Base-by-base conservation (phyloP, 352 stramenopile genomes). In the Phytopythium oedochilum region DNA sequence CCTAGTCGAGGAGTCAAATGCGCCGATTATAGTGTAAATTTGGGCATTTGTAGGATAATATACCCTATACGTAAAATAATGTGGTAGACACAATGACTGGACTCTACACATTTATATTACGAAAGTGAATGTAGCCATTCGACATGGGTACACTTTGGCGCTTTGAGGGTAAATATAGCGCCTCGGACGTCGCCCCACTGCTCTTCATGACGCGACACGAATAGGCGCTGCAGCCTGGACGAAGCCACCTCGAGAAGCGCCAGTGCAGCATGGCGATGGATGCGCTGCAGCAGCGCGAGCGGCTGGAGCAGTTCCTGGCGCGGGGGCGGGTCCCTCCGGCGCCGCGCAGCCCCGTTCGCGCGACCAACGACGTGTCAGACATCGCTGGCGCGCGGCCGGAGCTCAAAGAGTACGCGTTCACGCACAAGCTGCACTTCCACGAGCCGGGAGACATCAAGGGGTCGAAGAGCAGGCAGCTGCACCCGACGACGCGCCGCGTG, bases 341-440 rank as follows among this genome's bases (percentile, higher is more conserved):
- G 15, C 65, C 63, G 11, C 68, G 74, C 23, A 57, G 54, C 3
- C 77, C 74, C 12, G 42, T 75, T 15, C 74, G 79, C 50, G 47
- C 55, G 14, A 87, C 81, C 53, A 89, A 91, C 62, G 64, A 88
- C 45, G 68, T 91, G 40, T 75, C 73, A 7, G 81, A 91, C 48
- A 91, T 91, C 39, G 35, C 55, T 9, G 78, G 78, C 35, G 58
- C 81, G 7, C 55, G 60, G 14, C 72, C 75, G 18, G 35, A 79
- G 61, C 63, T 89, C 22, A 87, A 89, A 46, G 72, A 72, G 56
- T 75, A 82, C 64, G 65, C 81, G 38, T 86, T 73, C 53, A 64
- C 75, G 9, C 72, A 90, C 64, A 90, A 88, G 39, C 74, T 69
- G 14, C 78, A 89, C 47, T 86, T 81, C 62, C 71, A 87, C 64